Evolutionary conservation across 164 flowering plant species (phyloP).

Genomic region (Piper longum): DNA sequence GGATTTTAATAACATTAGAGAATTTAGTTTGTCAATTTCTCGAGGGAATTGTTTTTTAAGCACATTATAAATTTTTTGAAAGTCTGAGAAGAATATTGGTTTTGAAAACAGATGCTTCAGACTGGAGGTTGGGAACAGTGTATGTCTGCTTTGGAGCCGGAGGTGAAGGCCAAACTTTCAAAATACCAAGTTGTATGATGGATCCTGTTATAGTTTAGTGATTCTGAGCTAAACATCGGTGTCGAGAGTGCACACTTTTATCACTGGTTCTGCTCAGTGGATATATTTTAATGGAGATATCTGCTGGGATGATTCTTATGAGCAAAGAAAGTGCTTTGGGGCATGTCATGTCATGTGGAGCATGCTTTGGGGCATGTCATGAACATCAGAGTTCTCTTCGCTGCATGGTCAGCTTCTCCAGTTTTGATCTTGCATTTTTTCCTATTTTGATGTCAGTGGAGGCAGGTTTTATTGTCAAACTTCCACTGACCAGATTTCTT

Average conservation of each 20-base stretch:
- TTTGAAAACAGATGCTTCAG: conserved; percentile 53
- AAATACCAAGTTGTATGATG: conserved; percentile 48
- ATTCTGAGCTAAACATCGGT: neutral
- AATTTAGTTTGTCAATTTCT: neutral
- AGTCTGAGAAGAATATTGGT: neutral
- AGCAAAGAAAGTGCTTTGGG: too few relatives aligned
- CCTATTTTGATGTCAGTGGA: neutral
- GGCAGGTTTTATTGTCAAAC: neutral
- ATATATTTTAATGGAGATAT: too few relatives aligned
- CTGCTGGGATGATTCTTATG: too few relatives aligned
- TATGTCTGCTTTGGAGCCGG: conserved; percentile 79
- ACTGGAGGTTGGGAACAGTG: conserved; percentile 94
- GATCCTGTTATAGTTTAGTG: neutral
- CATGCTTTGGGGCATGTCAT: too few relatives aligned
- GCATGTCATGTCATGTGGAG: too few relatives aligned
- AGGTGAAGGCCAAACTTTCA: conserved; percentile 58
- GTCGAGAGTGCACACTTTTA: neutral
- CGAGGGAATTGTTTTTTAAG: neutral
- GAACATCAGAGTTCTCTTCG: neutral
- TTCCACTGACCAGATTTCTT: neutral
- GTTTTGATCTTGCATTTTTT: neutral
- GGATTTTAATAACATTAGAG: too few relatives aligned
- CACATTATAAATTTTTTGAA: neutral
- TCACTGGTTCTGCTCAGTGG: neutral
- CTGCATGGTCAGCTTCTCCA: neutral